Conservation (phyloP, 805 yeast species). For the Candida sonorensis region DNA sequence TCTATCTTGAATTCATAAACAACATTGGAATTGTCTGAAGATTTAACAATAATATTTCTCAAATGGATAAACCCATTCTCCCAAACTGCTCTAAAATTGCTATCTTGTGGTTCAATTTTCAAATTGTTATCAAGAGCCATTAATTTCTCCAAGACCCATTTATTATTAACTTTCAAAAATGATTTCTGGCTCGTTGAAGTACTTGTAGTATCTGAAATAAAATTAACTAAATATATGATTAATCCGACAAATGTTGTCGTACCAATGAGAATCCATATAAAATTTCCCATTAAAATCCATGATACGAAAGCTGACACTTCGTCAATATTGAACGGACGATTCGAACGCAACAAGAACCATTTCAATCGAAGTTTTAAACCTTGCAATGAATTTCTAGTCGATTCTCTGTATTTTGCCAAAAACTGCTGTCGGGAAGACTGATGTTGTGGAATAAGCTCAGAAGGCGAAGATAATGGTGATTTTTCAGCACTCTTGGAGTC, state of each 20-base stretch:
- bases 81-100: constrained; percentile 34
- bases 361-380: constrained; percentile 21
- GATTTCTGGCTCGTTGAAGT: constrained; percentile 19
- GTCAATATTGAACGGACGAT: constrained; percentile 41
- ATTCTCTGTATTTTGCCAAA: constrained; percentile 6
- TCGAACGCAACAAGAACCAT: constrained; percentile 43
- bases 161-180: constrained; percentile 11
- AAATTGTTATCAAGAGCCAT: constrained; percentile 28
- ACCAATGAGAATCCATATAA: constrained; percentile 48
- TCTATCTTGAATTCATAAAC: constrained; percentile 33
- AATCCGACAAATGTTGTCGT: constrained; percentile 51
- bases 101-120: constrained; percentile 17
- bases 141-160: constrained; percentile 20
- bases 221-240: constrained; percentile 37
- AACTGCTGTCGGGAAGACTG: constrained; percentile 7
- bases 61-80: constrained; percentile 45
- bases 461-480: not conserved
- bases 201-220: constrained; percentile 11
- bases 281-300: constrained; percentile 52
- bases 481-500: not conserved
- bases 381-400: constrained; percentile 3
- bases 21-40: constrained; percentile 10
- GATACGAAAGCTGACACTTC: constrained; percentile 50
- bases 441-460: not conserved
- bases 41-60: constrained; percentile 29